Base-by-base conservation (phyloP, 495 filamentous ascomycete genomes). In the Peziza echinospora region DNA sequence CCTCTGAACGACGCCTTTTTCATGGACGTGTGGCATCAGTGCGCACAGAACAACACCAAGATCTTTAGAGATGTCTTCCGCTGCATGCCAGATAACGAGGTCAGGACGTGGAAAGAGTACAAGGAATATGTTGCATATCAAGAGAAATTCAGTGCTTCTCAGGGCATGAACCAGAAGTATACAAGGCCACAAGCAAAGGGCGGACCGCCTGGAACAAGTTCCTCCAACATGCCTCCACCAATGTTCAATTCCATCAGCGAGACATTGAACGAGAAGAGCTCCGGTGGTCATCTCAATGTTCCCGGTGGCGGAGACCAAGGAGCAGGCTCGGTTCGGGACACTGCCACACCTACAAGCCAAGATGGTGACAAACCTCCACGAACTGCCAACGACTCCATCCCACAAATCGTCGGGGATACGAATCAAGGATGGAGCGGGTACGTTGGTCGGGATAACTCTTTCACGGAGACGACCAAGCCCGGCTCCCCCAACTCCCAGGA, bases 51-150 rank as follows among this genome's bases (percentile, higher is more conserved):
- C 63, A 97, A 97, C 60, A 94, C 89, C 5, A 80, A 82, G 49
- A 71, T 97, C 25, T 97, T 77, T 64, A 77, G 91, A 21, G 75
- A 79, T 47, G 91, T 97, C 10, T 97, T 97, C 67, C 77, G 91
- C 41, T 93, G 84, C 62, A 87, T 87, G 82, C 89, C 89, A 1
- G 89, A 97, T 57, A 92, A 73, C 46, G 84, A 94, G 54, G 91
- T 91, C 51, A 80, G 77, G 51, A 82, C 75, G 44, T 97, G 91
- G 91, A 78, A 80, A 53, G 82, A 91, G 51, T 97, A 96, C 65
- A 85, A 83, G 55, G 80, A 92, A 48, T 93, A 78, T 57, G 65
- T 73, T 42, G 71, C 77, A 5, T 96, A 92, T 58, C 72, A 71
- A 21, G 76, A 80, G 52, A 72, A 78, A 11, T 93, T 94, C 63